A percentile compares a stretch with the other conserved stretches of the same genome.
Conservation (phyloP, 202 grass and related monocot species). For the Setaria italica region DNA sequence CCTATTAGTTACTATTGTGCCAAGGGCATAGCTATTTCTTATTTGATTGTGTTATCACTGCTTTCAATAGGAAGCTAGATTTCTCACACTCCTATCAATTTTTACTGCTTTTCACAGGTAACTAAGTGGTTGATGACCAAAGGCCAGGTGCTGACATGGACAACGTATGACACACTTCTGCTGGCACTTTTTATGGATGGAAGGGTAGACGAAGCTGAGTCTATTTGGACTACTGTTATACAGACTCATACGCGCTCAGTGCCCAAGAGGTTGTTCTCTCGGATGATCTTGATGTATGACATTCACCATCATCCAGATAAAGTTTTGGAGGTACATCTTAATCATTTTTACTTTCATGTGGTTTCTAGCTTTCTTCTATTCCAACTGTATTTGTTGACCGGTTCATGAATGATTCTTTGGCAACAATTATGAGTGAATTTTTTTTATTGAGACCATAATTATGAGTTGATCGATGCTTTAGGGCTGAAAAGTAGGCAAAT, state of each 20-base stretch:
- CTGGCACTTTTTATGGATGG: conserved; percentile 85
- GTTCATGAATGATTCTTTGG: conserved; percentile 14
- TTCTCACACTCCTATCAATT: background rate
- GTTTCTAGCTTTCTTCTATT: background rate
- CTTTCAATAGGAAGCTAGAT: conserved; percentile 20
- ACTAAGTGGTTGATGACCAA: conserved; percentile 95
- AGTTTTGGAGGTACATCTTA: conserved; percentile 76
- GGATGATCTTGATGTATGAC: conserved; percentile 85
- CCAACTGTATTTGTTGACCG: background rate
- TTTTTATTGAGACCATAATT: background rate
- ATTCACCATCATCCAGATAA: conserved; percentile 58
- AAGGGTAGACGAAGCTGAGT: conserved; percentile 75
- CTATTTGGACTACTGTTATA: conserved; percentile 65
- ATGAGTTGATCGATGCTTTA: background rate
- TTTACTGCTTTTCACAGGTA: conserved; percentile 56
- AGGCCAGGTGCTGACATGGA: conserved; percentile 84
- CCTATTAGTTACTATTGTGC: conserved; percentile 1
- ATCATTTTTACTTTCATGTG: background rate
- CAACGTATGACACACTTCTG: conserved; percentile 76
- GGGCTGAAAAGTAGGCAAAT: background rate
- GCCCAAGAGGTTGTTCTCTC: conserved; percentile 78
- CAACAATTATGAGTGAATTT: background rate
- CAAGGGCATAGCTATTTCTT: background rate
- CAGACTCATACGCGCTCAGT: conserved; percentile 73
- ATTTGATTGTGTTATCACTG: background rate